Evolutionary conservation across 2,329 filamentous ascomycete species (phyloP).

Genomic region (Colletotrichum falcatum): DNA sequence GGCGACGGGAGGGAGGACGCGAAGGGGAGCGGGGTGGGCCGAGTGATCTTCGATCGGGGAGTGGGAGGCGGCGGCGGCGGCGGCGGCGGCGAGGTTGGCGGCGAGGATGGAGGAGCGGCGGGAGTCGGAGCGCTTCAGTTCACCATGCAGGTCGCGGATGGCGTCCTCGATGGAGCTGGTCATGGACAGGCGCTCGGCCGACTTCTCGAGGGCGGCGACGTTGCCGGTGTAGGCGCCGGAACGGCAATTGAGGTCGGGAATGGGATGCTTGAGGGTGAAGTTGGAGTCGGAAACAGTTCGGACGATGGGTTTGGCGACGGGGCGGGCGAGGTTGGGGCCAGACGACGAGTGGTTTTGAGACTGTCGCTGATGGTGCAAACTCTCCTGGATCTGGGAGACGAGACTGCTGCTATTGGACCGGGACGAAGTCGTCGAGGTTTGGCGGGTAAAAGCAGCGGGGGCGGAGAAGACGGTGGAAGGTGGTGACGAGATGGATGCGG

Average conservation of each 20-base stretch:
- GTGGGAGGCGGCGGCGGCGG: conserved; percentile 40
- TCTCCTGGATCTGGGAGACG: conserved; percentile 43
- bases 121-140: conserved; percentile 78
- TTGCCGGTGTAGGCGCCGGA: conserved; percentile 74
- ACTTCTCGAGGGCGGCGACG: conserved; percentile 80
- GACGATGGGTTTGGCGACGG: conserved; percentile 57
- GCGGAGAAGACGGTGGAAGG: conserved; percentile 32
- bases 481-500: conserved; percentile 24
- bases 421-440: conserved; percentile 27
- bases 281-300: conserved; percentile 59
- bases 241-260: conserved; percentile 71
- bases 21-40: conserved; percentile 48
- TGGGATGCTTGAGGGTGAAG: conserved; percentile 66
- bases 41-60: conserved; percentile 37
- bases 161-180: conserved; percentile 83
- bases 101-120: conserved; percentile 72
- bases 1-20: conserved; percentile 61
- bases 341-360: conserved; percentile 28
- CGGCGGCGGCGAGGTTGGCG: conserved; percentile 53
- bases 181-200: conserved; percentile 79
- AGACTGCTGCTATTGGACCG: conserved; percentile 38
- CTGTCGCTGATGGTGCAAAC: conserved; percentile 33
- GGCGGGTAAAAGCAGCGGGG: conserved; percentile 32
- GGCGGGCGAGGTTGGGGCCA: conserved; percentile 14
- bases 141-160: conserved; percentile 78